phyloP scores from a whole-genome alignment of 1,284 basidiomycete species.

The Thecaphora thlaspeos region DNA sequence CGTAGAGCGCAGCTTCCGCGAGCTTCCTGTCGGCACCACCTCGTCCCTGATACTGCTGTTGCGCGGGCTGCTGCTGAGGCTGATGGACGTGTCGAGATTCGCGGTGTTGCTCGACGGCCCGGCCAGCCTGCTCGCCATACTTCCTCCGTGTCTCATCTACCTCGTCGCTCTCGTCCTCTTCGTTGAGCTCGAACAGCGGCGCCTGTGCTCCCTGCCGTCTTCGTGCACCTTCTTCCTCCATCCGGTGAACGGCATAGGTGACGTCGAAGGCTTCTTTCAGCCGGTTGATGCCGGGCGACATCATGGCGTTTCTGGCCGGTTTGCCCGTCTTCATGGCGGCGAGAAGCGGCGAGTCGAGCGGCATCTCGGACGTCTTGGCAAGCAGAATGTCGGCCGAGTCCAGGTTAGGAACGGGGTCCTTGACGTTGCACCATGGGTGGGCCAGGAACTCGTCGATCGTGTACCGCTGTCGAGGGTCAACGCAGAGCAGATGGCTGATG shows the following conservation, averaged over 20 bases:
- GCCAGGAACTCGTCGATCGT: slow-evolving; percentile 97
- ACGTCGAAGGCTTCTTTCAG: slow-evolving; percentile 99
- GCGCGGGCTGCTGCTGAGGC: slow-evolving; percentile 23
- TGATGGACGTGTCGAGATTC: slow-evolving; percentile 40
- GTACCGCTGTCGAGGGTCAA: slow-evolving; percentile 90
- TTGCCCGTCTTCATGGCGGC: slow-evolving; percentile 66
- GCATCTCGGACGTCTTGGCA: slow-evolving; percentile 60
- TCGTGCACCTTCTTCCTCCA: slow-evolving; percentile 91
- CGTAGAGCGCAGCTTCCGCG: slow-evolving; percentile 58
- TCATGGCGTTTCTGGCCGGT: slow-evolving; percentile 64
- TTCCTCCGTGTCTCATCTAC: slow-evolving; percentile 44
- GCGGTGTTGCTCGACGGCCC: slow-evolving; percentile 47
- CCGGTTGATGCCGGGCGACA: slow-evolving; percentile 76
- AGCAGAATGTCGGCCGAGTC: slow-evolving; percentile 51
- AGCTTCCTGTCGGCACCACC: slow-evolving; percentile 48
- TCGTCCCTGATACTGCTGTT: slow-evolving; percentile 45
- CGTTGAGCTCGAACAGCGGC: slow-evolving; percentile 76
- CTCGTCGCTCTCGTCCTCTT: slow-evolving; percentile 70
- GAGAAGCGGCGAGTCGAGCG: slow-evolving; percentile 87
- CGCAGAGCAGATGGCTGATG: slow-evolving; percentile 89
- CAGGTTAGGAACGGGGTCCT: slow-evolving; percentile 49
- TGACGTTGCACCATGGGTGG: slow-evolving; percentile 86
- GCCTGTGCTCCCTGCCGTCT: slow-evolving; percentile 62
- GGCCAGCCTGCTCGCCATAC: slow-evolving; percentile 56
- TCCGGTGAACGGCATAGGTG: slow-evolving; percentile 96